Base-by-base conservation (phyloP, 2,329 filamentous ascomycete species). In the Rosellinia necatrix region DNA sequence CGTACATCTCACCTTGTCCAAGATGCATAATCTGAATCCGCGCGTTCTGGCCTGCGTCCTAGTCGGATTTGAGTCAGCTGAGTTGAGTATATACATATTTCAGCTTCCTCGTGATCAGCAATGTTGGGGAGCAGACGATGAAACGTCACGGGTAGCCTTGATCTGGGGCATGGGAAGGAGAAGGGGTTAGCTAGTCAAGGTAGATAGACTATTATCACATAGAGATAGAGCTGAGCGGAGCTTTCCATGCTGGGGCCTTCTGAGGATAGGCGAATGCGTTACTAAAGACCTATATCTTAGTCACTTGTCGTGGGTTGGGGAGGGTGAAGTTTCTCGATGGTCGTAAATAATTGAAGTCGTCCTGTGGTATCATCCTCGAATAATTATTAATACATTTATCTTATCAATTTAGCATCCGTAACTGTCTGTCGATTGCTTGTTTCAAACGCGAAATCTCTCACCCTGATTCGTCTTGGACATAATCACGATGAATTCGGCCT, bases 401-500 rank as follows among this genome's bases (percentile, higher is more conserved):
- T n/a, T n/a, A n/a, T n/a, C n/a, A n/a, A n/a, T n/a, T n/a, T n/a
- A n/a, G n/a, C n/a, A n/a, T n/a, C n/a, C n/a, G n/a, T n/a, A n/a
- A n/a, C n/a, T n/a, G n/a, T n/a, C n/a, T n/a, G n/a, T n/a, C n/a
- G n/a, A n/a, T n/a, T n/a, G n/a, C n/a, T n/a, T n/a, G n/a, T n/a
- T n/a, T n/a, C n/a, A n/a, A n/a, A n/a, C n/a, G n/a, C n/a, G n/a
- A n/a, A n/a, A n/a, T n/a, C n/a, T n/a, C n/a, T n/a, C n/a, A n/a
- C n/a, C n/a, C n/a, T n/a, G n/a, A 34, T 30, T 32, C 13, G 19
- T 27, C 47, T 21, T 29, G 17, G 1, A 29, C 8, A n/a, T n/a
- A 27, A 30, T 38, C 41, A 47, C n/a, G 25, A 53, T 53, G 50
- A 27, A 40, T 29, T 38, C 32, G 7, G 10, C 32, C 3, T n/a